Evolutionary conservation across 805 yeast species (phyloP).

Genomic region (Metschnikowia peoriensis): DNA sequence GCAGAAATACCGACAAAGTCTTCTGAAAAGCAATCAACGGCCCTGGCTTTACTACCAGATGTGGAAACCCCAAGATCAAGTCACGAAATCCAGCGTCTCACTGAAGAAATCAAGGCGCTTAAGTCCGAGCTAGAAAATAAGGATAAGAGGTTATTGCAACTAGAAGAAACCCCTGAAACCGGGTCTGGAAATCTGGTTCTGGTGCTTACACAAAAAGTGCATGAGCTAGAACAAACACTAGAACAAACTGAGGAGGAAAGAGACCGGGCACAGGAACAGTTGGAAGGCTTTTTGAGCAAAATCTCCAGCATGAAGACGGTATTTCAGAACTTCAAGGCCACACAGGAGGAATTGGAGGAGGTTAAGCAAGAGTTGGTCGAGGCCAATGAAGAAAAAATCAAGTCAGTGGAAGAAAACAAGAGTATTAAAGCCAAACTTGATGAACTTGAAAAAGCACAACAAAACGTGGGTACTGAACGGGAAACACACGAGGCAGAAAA

Average conservation of each 20-base stretch:
- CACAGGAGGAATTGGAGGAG: conserved; percentile 59
- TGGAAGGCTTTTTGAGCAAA: conserved; percentile 59
- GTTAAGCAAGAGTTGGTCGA: conserved; percentile 8
- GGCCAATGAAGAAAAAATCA: conserved; percentile 5
- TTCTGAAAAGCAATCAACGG: neutral
- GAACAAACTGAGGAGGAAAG: conserved; percentile 39
- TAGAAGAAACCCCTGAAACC: neutral
- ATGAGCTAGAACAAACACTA: conserved; percentile 10
- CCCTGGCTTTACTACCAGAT: neutral
- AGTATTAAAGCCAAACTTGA: conserved; percentile 35
- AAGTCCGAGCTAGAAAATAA: conserved; percentile 5
- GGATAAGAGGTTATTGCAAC: neutral
- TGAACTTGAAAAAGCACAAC: conserved; percentile 27
- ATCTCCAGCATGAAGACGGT: conserved; percentile 72
- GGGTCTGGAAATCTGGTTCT: neutral
- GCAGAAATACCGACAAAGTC: neutral
- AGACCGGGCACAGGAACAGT: conserved; percentile 55
- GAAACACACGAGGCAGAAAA: conserved; percentile 16
- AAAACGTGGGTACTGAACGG: conserved; percentile 22
- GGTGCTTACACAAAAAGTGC: neutral
- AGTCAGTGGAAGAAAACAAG: conserved; percentile 3
- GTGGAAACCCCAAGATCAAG: neutral
- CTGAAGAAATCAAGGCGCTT: conserved; percentile 2
- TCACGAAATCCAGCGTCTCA: neutral
- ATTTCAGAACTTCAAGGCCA: conserved; percentile 68